These are phyloP conservation scores for Excoecaria cochinchinensis DNA, from an alignment of 345 rosid species.

Conservation along the genomic window DNA sequence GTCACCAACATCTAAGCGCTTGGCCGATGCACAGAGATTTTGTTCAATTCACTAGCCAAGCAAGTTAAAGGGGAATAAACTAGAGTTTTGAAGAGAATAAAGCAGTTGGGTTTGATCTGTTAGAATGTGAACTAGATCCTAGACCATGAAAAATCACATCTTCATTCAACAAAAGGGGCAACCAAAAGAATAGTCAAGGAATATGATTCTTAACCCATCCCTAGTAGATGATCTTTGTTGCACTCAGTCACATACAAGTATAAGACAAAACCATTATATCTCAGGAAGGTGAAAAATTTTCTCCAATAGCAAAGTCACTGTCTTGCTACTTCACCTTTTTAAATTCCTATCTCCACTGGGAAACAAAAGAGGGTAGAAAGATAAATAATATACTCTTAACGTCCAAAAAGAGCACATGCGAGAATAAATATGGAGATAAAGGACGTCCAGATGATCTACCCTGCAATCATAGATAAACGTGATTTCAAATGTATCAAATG, in stretches of 20 bases:
- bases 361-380: background rate
- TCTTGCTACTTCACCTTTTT: background rate
- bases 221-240: background rate
- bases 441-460: background rate
- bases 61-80: background rate
- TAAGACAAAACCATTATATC: background rate
- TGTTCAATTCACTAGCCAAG: background rate
- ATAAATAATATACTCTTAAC: background rate
- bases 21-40: too few species aligned
- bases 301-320: background rate
- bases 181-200: background rate
- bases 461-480: background rate
- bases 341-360: background rate
- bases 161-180: too few species aligned
- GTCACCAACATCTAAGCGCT: too few species aligned
- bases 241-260: background rate
- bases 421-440: background rate
- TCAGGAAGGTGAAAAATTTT: background rate
- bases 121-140: background rate
- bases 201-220: background rate
- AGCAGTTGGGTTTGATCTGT: slow-evolving; percentile 5
- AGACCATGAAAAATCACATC: background rate
- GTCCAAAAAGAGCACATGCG: background rate
- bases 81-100: slow-evolving; percentile 5
- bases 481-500: background rate